Evolutionary conservation across 768 basidiomycete genomes (phyloP), one percentile per base, ranked within the genome.

Genomic region (Lentinus tigrinus): DNA sequence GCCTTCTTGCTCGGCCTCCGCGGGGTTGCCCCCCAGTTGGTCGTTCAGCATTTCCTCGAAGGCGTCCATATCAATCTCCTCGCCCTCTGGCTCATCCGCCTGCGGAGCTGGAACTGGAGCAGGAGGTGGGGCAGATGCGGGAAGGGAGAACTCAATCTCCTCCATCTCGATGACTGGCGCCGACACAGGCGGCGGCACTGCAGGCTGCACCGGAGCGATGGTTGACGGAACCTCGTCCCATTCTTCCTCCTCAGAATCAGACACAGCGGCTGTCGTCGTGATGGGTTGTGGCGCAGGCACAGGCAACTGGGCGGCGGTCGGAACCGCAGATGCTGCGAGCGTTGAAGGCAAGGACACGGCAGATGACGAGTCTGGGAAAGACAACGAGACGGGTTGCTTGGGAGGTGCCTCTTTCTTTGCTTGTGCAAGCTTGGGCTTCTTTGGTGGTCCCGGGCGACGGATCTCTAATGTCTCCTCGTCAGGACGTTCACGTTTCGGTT

Each of bases 181-280:
- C 28, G 63, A 62, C n/a, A 54, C 48, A 39, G 55, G 23, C 13
- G 61, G 39, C 23, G 64, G 27, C 8, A 49, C 47, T 3, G 62
- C 11, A 8, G 59, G 31, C n/a, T 31, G 51, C n/a, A 60, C 38
- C 3, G 61, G 31, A 6, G 37, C 37, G 26, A 58, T n/a, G 19
- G 57, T 49, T 8, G 47, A 37, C 36, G 49, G 53, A 4, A 69
- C 68, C 40, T 65, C 66, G 60, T 68, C 68, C 68, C 68, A 69
- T 0, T 65, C 59, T 19, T 66, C 68, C 19, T 67, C 65, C 42
- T 67, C 65, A 27, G 65, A 67, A 50, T 66, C 67, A 14, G 46
- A 47, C 10, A 40, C 51, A 9, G 66, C 36, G 17, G 54, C 39
- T 2, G 56, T 52, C 14, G 53, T 37, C 2, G 56, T 26, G 31